Evolutionary conservation across 1,284 basidiomycete species (phyloP), one percentile per base, ranked within the genome.

Genomic region (Tilletia caries): DNA sequence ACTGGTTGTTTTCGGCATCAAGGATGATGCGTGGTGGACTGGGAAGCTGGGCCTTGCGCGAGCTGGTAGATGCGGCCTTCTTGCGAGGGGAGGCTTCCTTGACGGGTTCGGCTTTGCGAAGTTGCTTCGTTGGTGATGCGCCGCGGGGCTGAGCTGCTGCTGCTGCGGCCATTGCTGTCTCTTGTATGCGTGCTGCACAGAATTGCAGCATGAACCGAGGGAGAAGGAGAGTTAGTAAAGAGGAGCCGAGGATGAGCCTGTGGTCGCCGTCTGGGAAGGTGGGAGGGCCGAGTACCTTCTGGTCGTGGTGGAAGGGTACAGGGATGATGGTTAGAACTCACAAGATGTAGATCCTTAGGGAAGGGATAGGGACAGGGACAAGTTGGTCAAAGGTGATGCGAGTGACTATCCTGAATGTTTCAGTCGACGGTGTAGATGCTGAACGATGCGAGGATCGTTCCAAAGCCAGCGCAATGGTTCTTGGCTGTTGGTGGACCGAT

Each of bases 1-100:
- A 82, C 33, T 69, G 65, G 15, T 72, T 67, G 4, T 76, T 75
- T 58, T 77, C 72, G 0, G 76, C 73, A 34, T 82, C 80, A 48
- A 78, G 73, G 65, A 82, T 80, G 68, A 78, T 72, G 32, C 70
- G 73, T 5, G 80, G 80, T 43, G 80, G 77, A 58, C 73, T 75
- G 32, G 79, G 80, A 20, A 82, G 74, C 15, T 73, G 67, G 5
- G 80, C 75, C 64, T 80, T 82, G 66, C 44, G 37, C 29, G 52
- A 58, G 34, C 64, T 66, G 34, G 15, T n/a, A 3, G 66, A 50
- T 6, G 44, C 18, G 3, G 52, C 27, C 37, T 54, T 67, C 66
- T 67, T 67, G 27, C 43, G 54, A 15, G 66, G 66, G 54, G 66
- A 67, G 23, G 66, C 52, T 46, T 44, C 64, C 15, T 6, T 27